phyloP scores from a whole-genome alignment of 768 basidiomycete genomes.

The Antrodiella citrinella region DNA sequence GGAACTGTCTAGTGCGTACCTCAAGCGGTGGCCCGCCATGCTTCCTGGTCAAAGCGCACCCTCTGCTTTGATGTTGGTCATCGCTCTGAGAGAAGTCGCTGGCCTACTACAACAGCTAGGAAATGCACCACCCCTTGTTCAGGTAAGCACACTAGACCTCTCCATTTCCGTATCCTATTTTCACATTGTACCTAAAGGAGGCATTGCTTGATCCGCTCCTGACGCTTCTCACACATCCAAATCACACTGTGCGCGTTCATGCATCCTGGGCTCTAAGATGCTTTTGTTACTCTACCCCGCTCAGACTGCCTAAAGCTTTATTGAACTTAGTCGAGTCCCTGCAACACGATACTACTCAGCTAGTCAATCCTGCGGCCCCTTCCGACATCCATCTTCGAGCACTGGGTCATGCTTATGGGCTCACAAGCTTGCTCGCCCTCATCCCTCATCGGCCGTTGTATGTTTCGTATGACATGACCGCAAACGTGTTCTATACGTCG shows the following conservation, averaged over 20 bases:
- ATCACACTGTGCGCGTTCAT: conserved; percentile 77
- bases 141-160: conserved; percentile 34
- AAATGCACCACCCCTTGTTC: conserved; percentile 84
- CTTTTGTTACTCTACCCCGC: conserved; percentile 86
- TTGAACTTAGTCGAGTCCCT: conserved; percentile 72
- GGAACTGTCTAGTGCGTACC: conserved; percentile 72
- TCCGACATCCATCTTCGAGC: conserved; percentile 65
- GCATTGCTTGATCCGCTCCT: conserved; percentile 79
- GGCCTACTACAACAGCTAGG: conserved; percentile 84
- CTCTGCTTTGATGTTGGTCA: conserved; percentile 53
- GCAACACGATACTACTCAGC: conserved; percentile 70
- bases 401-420: conserved; percentile 83
- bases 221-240: conserved; percentile 80
- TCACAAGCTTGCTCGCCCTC: conserved; percentile 79
- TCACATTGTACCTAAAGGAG: conserved; percentile 33
- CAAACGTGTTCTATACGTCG: conserved; percentile 87
- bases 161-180: neutral
- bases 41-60: conserved; percentile 81
- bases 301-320: conserved; percentile 74
- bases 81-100: conserved; percentile 77
- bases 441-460: conserved; percentile 87
- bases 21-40: conserved; percentile 90
- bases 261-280: conserved; percentile 84
- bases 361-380: conserved; percentile 64
- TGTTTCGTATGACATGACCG: conserved; percentile 87